These are phyloP conservation scores for Entelexis paramagnoliae DNA, from an alignment of 1,139 yeast species.

Conservation along the genomic window DNA sequence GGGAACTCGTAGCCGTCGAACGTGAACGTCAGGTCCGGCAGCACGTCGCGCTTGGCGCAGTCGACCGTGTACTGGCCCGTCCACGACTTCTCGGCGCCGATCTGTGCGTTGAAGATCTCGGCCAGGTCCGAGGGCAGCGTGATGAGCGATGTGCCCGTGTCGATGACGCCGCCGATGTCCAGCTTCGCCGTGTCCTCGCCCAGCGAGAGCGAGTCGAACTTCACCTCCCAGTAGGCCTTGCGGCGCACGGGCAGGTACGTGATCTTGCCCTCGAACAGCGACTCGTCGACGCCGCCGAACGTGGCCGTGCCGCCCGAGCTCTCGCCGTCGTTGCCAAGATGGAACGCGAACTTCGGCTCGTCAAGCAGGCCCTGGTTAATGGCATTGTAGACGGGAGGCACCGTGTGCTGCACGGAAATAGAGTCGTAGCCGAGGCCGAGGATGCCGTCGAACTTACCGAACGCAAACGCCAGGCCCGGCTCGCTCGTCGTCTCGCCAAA, in stretches of 20 bases:
- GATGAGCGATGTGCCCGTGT: slow-evolving; percentile 94
- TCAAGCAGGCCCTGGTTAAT: slow-evolving; percentile 70
- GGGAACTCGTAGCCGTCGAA: slow-evolving; percentile 87
- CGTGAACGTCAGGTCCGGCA: slow-evolving; percentile 86
- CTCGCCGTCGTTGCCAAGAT: slow-evolving; percentile 68
- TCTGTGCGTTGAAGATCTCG: slow-evolving; percentile 85
- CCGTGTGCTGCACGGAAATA: slow-evolving; percentile 75
- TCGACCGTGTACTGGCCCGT: slow-evolving; percentile 92
- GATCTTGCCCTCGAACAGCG: slow-evolving; percentile 66
- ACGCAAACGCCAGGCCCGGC: slow-evolving; percentile 96
- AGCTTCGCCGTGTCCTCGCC: slow-evolving; percentile 86
- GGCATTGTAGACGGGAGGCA: slow-evolving; percentile 91
- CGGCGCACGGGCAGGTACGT: slow-evolving; percentile 96
- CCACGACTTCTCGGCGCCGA: slow-evolving; percentile 96
- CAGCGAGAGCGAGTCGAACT: slow-evolving; percentile 76
- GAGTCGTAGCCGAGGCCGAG: slow-evolving; percentile 89
- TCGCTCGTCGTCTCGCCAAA: slow-evolving; percentile 95
- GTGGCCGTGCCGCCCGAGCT: slow-evolving; percentile 84
- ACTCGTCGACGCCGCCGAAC: slow-evolving; percentile 82
- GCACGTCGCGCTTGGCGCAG: slow-evolving; percentile 66
- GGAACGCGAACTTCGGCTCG: slow-evolving; percentile 75
- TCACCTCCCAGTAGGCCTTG: slow-evolving; percentile 99
- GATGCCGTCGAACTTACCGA: slow-evolving; percentile 96
- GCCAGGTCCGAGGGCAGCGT: slow-evolving; percentile 92
- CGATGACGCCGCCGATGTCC: slow-evolving; percentile 92